Conservation (phyloP, 2,329 filamentous ascomycete genomes). For the Fusarium annulatum region DNA sequence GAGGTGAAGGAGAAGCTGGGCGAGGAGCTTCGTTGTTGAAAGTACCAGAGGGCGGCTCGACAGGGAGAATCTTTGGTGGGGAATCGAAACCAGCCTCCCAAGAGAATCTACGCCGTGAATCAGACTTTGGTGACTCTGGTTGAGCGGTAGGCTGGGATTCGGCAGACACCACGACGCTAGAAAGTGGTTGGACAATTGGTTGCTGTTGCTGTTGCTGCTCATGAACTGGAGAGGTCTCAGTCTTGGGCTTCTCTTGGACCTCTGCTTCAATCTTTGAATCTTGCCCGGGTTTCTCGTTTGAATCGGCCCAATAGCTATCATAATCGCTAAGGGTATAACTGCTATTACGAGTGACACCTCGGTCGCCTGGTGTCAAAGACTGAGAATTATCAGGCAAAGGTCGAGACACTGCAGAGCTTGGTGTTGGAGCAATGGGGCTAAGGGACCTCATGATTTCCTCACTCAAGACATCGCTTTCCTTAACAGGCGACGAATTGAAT, state of each 20-base stretch:
- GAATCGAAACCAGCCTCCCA: constrained; percentile 50
- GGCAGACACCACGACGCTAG: background rate
- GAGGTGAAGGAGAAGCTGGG: constrained; percentile 22
- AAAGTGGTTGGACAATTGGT: background rate
- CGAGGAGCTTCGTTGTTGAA: constrained; percentile 12
- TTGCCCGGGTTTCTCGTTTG: constrained; percentile 29
- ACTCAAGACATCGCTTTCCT: constrained; percentile 76
- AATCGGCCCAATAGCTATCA: constrained; percentile 72
- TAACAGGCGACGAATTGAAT: constrained; percentile 63
- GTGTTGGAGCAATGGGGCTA: constrained; percentile 57
- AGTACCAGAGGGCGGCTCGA: constrained; percentile 10
- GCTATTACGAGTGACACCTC: constrained; percentile 60
- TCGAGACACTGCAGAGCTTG: constrained; percentile 21
- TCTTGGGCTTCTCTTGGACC: constrained; percentile 9
- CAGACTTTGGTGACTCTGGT: constrained; percentile 7
- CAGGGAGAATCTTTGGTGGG: constrained; percentile 24
- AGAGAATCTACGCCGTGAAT: constrained; percentile 50
- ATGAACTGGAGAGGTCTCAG: background rate
- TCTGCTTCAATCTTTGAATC: constrained; percentile 3
- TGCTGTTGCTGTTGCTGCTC: constrained; percentile 12
- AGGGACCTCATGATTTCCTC: constrained; percentile 81
- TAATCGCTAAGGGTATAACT: constrained; percentile 74
- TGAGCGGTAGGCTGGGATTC: constrained; percentile 10
- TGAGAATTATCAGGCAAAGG: constrained; percentile 27
- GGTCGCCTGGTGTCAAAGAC: constrained; percentile 31